Base-by-base conservation (phyloP, 345 rosid species). In the Garcia nutans region DNA sequence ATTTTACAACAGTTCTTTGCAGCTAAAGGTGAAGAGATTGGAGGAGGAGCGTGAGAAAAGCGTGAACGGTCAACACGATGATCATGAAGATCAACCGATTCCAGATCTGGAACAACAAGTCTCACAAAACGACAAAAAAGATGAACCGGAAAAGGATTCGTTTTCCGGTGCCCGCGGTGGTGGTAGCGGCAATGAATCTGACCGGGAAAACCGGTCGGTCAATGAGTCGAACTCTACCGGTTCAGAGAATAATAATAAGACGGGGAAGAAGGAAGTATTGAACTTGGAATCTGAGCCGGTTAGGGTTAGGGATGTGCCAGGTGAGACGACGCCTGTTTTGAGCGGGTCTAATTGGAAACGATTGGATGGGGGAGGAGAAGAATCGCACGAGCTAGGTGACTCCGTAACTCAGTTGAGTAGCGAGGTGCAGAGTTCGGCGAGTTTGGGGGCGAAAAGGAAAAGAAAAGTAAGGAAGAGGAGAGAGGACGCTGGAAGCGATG, bases 141-240 rank as follows among this genome's bases (percentile, higher is more conserved):
- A 23, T 5, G 47, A 74, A 55, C 78, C 81, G 23, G 72, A 58
- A 41, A 28, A 64, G 57, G 33, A 52, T 15, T 74, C 69, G 80
- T 56, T 64, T 61, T 75, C 80, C n/a, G n/a, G n/a, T 54, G 89
- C 80, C 64, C 87, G 84, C 19, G 90, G 85, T 54, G 89, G 81
- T 60, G 87, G 84, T 20, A 89, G 6, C 67, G 88, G 84, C 22
- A 89, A 86, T 68, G 92, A 84, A 44, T 84, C 90, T 24, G 96
- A 87, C 68, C 73, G 88, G 59, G 92, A 90, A 13, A 83, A 86
- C 71, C 80, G 90, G 74, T 92, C 95, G 45, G 88, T 87, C 28
- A 92, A 90, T 84, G 97, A 87, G 83, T 92, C 97, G 56, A 92
- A 90, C 81, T 92, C 95, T n/a, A 89, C 94, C 1, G 88, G 77